Conservation (phyloP, 208 protist species). For the Leishmania aethiopica region DNA sequence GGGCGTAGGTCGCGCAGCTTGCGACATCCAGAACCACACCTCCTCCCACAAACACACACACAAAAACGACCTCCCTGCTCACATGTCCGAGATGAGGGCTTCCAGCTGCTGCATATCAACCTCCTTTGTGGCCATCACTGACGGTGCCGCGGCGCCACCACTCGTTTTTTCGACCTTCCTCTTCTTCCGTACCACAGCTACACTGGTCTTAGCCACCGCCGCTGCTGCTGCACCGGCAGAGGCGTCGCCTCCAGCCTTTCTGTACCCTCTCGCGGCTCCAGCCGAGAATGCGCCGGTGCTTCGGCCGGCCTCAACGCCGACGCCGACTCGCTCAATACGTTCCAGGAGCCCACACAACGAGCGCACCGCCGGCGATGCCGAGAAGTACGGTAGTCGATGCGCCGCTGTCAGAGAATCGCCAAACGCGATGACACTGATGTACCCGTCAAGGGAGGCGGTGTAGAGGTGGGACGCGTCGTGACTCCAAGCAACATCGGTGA, state of each 20-base stretch:
- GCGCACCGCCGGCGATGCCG: slow-evolving; percentile 43
- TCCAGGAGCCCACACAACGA: slow-evolving; percentile 41
- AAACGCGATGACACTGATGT: slow-evolving; percentile 79
- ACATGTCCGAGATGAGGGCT: slow-evolving; percentile 29
- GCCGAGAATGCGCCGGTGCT: slow-evolving; percentile 8
- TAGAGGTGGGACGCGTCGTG: slow-evolving; percentile 58
- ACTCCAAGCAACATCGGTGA: slow-evolving; percentile 87
- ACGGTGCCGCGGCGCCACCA: slow-evolving; percentile 18
- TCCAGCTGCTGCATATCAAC: slow-evolving; percentile 34
- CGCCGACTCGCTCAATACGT: slow-evolving; percentile 33
- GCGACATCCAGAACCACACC: not conserved
- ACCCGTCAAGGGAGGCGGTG: slow-evolving; percentile 84
- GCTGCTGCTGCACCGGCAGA: not conserved
- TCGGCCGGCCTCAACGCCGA: slow-evolving; percentile 30
- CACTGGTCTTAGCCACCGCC: slow-evolving; percentile 1
- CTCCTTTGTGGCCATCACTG: slow-evolving; percentile 11
- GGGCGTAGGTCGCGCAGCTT: not conserved
- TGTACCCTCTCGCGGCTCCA: not conserved
- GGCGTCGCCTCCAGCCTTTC: not conserved
- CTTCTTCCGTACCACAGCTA: slow-evolving; percentile 77
- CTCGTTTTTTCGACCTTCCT: slow-evolving; percentile 48
- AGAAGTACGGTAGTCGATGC: slow-evolving; percentile 69
- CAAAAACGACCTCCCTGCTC: not conserved
- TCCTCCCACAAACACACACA: not conserved
- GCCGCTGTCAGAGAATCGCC: slow-evolving; percentile 50